Percentiles rank a stretch among this genome's conserved stretches.
Conservation (phyloP, 1,284 basidiomycete species). For the Tylopilus sp. region DNA sequence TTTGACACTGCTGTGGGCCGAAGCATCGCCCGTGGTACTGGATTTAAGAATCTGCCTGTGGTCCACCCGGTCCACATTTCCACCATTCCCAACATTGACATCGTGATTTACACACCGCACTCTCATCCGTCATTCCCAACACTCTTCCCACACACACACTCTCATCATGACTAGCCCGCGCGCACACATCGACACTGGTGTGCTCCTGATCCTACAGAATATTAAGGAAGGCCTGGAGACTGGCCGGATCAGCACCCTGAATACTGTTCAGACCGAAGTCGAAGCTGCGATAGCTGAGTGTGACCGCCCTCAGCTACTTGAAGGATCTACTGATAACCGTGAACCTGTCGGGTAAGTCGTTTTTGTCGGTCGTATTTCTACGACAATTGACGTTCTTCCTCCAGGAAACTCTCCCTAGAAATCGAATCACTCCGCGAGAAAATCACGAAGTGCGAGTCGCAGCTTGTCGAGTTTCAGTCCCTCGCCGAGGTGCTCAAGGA, state of each 20-base stretch:
- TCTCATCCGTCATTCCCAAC: background rate
- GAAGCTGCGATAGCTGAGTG: slow-evolving; percentile 17
- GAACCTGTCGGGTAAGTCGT: slow-evolving; percentile 15
- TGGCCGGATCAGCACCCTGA: slow-evolving; percentile 12
- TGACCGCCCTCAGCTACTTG: background rate
- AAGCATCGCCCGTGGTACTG: slow-evolving; percentile 9
- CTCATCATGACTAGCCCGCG: slow-evolving; percentile 10
- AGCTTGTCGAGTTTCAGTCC: slow-evolving; percentile 7
- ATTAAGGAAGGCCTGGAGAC: slow-evolving; percentile 15
- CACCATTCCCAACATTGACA: background rate
- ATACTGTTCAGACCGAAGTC: slow-evolving; percentile 11
- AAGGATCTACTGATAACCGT: background rate
- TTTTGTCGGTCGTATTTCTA: background rate
- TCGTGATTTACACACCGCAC: background rate
- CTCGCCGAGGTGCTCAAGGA: slow-evolving; percentile 5
- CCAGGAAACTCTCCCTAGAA: slow-evolving; percentile 16
- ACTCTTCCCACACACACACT: background rate
- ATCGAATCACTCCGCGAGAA: slow-evolving; percentile 9
- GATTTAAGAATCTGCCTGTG: slow-evolving; percentile 14
- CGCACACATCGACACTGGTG: background rate
- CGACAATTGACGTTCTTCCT: slow-evolving; percentile 1
- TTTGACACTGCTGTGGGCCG: slow-evolving; percentile 17
- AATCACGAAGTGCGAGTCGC: slow-evolving; percentile 12
- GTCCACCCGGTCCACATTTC: slow-evolving; percentile 7
- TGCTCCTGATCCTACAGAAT: slow-evolving; percentile 13